Percentiles rank a stretch among this genome's conserved stretches.
Conservation (phyloP, 1,139 yeast genomes). For the Protomyces inundatus region DNA sequence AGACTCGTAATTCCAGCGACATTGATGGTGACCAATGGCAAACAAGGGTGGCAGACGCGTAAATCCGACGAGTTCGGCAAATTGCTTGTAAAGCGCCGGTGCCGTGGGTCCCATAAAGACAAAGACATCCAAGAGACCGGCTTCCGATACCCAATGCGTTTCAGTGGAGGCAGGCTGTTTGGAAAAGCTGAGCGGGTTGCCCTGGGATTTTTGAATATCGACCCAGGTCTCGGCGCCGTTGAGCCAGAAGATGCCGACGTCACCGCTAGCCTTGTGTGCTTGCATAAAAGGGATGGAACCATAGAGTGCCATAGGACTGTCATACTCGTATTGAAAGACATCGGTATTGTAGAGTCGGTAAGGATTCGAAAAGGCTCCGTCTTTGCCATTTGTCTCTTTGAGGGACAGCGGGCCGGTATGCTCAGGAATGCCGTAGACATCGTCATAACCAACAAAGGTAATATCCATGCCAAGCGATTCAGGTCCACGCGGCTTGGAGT, state of each 20-base stretch:
- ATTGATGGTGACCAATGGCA: constrained; percentile 87
- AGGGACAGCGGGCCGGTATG: constrained; percentile 78
- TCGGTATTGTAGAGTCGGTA: constrained; percentile 88
- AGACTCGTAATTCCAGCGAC: constrained; percentile 94
- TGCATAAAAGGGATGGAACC: constrained; percentile 88
- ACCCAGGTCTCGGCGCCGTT: constrained; percentile 90
- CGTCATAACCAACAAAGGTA: constrained; percentile 52
- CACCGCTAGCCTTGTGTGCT: constrained; percentile 54
- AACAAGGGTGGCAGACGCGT: constrained; percentile 71
- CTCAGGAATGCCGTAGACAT: constrained; percentile 90
- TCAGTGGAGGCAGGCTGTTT: constrained; percentile 30
- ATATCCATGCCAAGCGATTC: constrained; percentile 82
- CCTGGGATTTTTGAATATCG: constrained; percentile 49
- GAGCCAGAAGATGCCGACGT: constrained; percentile 84
- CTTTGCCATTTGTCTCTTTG: constrained; percentile 52
- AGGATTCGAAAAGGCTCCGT: constrained; percentile 52
- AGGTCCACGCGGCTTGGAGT: constrained; percentile 67
- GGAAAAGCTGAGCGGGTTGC: constrained; percentile 34
- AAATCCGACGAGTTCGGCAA: constrained; percentile 70
- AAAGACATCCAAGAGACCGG: constrained; percentile 73
- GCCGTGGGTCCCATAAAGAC: constrained; percentile 64
- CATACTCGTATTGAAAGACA: constrained; percentile 82
- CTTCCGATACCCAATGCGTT: constrained; percentile 93
- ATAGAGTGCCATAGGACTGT: constrained; percentile 83
- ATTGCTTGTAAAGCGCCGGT: constrained; percentile 53